Evolutionary conservation across 2,329 filamentous ascomycete genomes (phyloP).

Genomic region (Aureobasidium lini): DNA sequence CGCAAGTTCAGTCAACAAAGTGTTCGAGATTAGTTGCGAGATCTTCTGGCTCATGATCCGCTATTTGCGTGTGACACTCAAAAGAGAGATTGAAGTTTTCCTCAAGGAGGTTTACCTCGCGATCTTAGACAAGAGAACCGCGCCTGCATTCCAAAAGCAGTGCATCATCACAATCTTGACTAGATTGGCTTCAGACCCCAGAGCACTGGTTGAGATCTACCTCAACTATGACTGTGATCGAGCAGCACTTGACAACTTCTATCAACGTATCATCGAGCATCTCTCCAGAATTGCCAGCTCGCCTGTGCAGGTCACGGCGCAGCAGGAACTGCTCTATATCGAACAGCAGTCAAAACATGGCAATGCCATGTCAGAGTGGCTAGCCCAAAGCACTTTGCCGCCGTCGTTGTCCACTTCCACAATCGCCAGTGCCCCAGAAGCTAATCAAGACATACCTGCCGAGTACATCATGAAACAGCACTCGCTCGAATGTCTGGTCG

Average conservation of each 20-base stretch:
- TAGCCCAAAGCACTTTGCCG: constrained; percentile 74
- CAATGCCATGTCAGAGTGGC: constrained; percentile 66
- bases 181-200: constrained; percentile 74
- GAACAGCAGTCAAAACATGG: constrained; percentile 58
- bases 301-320: constrained; percentile 64
- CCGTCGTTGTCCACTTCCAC: constrained; percentile 76
- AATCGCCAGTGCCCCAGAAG: constrained; percentile 42
- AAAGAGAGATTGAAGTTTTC: constrained; percentile 98
- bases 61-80: constrained; percentile 85
- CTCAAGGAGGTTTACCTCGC: constrained; percentile 95
- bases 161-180: constrained; percentile 83
- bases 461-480: constrained; percentile 90
- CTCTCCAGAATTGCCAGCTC: constrained; percentile 78
- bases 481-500: constrained; percentile 79
- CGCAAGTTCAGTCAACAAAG: constrained; percentile 80
- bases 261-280: constrained; percentile 88
- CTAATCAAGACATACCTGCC: constrained; percentile 61
- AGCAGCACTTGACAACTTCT: constrained; percentile 89
- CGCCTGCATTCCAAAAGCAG: constrained; percentile 83
- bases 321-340: constrained; percentile 80
- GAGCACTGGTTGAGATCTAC: constrained; percentile 88
- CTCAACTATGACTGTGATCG: constrained; percentile 97
- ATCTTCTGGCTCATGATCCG: constrained; percentile 98
- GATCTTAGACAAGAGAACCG: constrained; percentile 78
- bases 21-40: constrained; percentile 93